Percentiles rank a stretch among this genome's conserved stretches.
phyloP scores from a whole-genome alignment of 257 asterid species.

The Petunia secreta region DNA sequence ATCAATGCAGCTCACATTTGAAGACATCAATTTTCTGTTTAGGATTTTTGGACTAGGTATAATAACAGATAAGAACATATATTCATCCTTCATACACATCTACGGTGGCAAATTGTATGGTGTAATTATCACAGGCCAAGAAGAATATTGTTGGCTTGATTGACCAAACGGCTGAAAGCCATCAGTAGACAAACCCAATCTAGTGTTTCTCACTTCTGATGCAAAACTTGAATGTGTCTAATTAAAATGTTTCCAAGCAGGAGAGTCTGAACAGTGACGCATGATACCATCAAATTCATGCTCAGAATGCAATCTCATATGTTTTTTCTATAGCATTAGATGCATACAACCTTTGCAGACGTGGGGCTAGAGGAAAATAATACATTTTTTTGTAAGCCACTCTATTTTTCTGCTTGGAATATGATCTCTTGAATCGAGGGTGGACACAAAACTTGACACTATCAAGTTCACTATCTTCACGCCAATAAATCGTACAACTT shows the following conservation, averaged over 20 bases:
- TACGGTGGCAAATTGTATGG: too few species aligned
- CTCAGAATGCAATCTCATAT: not conserved
- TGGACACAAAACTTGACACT: not conserved
- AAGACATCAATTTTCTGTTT: not conserved
- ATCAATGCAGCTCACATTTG: not conserved
- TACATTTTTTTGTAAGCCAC: not conserved
- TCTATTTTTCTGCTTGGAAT: not conserved
- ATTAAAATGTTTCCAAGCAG: slow-evolving; percentile 23
- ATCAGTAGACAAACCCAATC: not conserved
- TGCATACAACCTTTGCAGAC: slow-evolving; percentile 19
- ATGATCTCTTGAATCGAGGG: not conserved
- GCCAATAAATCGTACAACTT: not conserved
- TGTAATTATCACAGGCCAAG: too few species aligned
- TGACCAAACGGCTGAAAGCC: not conserved
- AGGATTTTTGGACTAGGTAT: not conserved
- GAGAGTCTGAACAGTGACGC: not conserved
- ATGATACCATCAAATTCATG: not conserved
- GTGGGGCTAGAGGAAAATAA: slow-evolving; percentile 1
- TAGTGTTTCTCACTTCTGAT: not conserved
- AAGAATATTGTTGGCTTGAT: too few species aligned
- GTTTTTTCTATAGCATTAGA: not conserved
- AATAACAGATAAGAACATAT: not conserved
- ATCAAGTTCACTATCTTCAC: not conserved
- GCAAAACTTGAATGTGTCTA: not conserved
- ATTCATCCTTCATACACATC: too few species aligned